Percentiles rank a stretch among this genome's conserved stretches.
phyloP scores from a whole-genome alignment of 2,329 filamentous ascomycete genomes.

The Cryphonectria radicalis region DNA sequence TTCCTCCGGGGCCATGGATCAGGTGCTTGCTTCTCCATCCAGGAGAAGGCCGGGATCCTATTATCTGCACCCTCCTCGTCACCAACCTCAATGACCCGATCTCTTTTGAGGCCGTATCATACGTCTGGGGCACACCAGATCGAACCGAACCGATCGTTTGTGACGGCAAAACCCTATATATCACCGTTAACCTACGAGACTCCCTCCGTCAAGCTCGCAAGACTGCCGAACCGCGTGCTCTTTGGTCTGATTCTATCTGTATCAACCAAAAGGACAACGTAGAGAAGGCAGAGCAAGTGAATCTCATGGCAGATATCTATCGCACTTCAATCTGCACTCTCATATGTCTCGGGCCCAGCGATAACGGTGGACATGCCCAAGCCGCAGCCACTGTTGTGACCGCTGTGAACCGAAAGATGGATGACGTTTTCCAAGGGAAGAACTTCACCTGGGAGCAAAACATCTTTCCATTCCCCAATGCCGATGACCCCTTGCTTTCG shows the following conservation, averaged over 20 bases:
- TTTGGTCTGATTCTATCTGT: constrained; percentile 13
- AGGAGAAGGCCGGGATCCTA: not conserved
- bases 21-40: not conserved
- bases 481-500: not conserved
- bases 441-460: not conserved
- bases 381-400: not conserved
- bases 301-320: constrained; percentile 11
- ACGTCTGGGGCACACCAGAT: constrained; percentile 15
- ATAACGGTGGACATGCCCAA: not conserved
- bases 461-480: not conserved
- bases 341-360: not conserved
- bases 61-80: not conserved
- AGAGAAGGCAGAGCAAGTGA: constrained; percentile 12
- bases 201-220: not conserved
- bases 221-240: not conserved
- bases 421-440: not conserved
- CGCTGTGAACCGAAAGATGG: not conserved
- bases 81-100: not conserved
- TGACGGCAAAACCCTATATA: not conserved
- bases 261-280: constrained; percentile 11
- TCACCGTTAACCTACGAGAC: not conserved
- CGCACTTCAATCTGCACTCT: not conserved
- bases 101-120: constrained; percentile 10
- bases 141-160: not conserved
- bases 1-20: not conserved